Percentiles rank a stretch among this genome's conserved stretches.
phyloP scores from a whole-genome alignment of 2,329 filamentous ascomycete genomes.

The Aulographum hederae region DNA sequence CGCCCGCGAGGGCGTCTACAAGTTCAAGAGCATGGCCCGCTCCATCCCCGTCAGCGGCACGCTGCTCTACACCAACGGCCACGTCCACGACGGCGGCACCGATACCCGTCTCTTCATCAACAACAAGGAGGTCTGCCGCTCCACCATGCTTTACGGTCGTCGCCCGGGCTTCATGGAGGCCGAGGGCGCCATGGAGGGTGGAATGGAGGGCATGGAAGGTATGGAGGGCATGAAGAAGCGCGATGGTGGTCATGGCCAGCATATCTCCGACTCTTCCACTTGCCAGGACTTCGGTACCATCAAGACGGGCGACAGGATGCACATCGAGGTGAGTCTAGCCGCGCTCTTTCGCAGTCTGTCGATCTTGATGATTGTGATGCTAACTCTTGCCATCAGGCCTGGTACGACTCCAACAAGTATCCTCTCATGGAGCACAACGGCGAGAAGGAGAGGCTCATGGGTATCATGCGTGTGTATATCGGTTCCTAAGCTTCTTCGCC shows the following conservation, averaged over 20 bases:
- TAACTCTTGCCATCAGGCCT: no score
- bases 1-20: background rate
- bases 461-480: conserved; percentile 5
- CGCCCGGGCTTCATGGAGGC: background rate
- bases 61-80: background rate
- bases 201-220: no score
- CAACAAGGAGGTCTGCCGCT: background rate
- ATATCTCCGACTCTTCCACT: conserved; percentile 3
- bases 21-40: background rate
- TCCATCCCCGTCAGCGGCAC: background rate
- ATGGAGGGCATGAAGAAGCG: no score
- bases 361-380: no score
- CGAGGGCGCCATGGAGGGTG: no score
- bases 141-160: background rate
- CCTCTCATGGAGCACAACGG: conserved; percentile 4
- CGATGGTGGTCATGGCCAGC: background rate
- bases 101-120: background rate
- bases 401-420: conserved; percentile 1
- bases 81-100: conserved; percentile 1
- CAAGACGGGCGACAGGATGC: background rate
- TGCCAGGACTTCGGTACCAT: conserved; percentile 3
- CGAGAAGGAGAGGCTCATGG: conserved; percentile 4
- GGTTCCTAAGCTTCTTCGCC: no score
- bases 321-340: background rate
- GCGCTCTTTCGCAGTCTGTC: no score